Evolutionary conservation across 225 moss, liverwort and hornwort genomes (phyloP).

Genomic region (Polytrichum formosum): DNA sequence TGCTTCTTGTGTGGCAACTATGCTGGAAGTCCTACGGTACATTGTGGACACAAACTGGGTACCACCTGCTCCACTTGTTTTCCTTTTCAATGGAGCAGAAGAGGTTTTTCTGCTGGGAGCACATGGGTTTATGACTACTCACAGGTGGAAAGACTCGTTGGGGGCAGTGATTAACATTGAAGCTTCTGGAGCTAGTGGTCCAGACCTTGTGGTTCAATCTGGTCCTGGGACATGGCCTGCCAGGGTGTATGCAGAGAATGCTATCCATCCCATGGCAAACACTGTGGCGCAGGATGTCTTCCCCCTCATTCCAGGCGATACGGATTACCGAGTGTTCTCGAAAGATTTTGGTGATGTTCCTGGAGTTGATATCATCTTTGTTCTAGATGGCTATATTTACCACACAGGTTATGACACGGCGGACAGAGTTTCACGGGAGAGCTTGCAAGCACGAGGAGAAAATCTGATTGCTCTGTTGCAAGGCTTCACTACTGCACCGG

Average conservation of each 20-base stretch:
- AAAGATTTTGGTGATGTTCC: slow-evolving; percentile 88
- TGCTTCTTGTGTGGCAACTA: slow-evolving; percentile 91
- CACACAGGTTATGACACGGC: slow-evolving; percentile 90
- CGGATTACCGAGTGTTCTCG: slow-evolving; percentile 84
- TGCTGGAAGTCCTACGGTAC: slow-evolving; percentile 85
- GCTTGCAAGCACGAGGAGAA: slow-evolving; percentile 93
- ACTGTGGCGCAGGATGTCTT: slow-evolving; percentile 94
- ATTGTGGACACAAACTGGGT: slow-evolving; percentile 85
- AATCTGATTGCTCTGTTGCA: slow-evolving; percentile 74
- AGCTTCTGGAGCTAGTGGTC: slow-evolving; percentile 86
- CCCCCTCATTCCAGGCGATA: slow-evolving; percentile 95
- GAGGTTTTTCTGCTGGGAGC: slow-evolving; percentile 78
- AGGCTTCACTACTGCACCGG: slow-evolving; percentile 89
- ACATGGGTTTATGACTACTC: slow-evolving; percentile 88
- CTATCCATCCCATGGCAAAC: slow-evolving; percentile 94
- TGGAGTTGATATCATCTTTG: slow-evolving; percentile 86
- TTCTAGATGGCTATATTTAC: slow-evolving; percentile 83
- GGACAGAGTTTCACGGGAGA: slow-evolving; percentile 74
- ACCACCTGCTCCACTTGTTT: slow-evolving; percentile 83
- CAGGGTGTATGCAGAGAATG: slow-evolving; percentile 86
- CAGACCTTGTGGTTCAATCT: slow-evolving; percentile 96
- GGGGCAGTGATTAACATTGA: slow-evolving; percentile 94
- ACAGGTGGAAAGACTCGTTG: slow-evolving; percentile 77
- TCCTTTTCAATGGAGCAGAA: slow-evolving; percentile 97
- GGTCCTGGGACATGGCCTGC: slow-evolving; percentile 98